Conservation (phyloP, 805 yeast genomes). For the Ogataea henricii region DNA sequence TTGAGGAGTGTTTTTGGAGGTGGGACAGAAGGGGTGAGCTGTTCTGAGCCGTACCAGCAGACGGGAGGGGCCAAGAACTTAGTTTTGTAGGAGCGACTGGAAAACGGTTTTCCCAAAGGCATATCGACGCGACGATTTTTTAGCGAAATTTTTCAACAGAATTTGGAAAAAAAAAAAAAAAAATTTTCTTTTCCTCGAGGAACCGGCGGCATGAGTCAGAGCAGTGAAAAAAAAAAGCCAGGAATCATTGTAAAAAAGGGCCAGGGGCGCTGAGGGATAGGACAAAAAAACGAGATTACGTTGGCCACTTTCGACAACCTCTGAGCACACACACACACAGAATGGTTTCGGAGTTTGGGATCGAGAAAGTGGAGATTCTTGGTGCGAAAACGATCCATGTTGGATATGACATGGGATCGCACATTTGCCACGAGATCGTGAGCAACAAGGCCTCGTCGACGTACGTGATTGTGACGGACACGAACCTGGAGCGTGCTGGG, state of each 20-base stretch:
- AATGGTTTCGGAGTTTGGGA: conserved; percentile 24
- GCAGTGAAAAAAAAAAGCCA: background rate
- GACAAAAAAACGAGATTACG: background rate
- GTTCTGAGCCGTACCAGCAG: background rate
- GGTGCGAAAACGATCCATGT: conserved; percentile 86
- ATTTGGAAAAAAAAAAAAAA: background rate
- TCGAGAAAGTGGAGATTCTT: conserved; percentile 68
- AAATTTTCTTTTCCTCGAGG: conserved; percentile 5
- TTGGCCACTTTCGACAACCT: background rate
- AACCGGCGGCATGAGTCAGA: conserved; percentile 8
- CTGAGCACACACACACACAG: background rate
- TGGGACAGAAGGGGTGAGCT: background rate
- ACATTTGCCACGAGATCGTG: conserved; percentile 70
- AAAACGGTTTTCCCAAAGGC: background rate
- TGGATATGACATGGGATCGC: conserved; percentile 78
- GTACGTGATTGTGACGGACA: conserved; percentile 87
- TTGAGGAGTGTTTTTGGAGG: background rate
- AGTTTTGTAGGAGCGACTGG: conserved; percentile 6
- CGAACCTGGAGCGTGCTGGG: conserved; percentile 69
- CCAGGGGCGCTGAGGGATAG: background rate
- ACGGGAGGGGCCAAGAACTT: background rate
- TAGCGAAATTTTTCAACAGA: background rate
- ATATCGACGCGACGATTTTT: conserved; percentile 6
- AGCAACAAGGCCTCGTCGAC: conserved; percentile 75
- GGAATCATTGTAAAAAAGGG: background rate